Percentiles rank a stretch among this genome's conserved stretches.
phyloP scores from a whole-genome alignment of 345 rosid species.

The Linum usitatissimum region DNA sequence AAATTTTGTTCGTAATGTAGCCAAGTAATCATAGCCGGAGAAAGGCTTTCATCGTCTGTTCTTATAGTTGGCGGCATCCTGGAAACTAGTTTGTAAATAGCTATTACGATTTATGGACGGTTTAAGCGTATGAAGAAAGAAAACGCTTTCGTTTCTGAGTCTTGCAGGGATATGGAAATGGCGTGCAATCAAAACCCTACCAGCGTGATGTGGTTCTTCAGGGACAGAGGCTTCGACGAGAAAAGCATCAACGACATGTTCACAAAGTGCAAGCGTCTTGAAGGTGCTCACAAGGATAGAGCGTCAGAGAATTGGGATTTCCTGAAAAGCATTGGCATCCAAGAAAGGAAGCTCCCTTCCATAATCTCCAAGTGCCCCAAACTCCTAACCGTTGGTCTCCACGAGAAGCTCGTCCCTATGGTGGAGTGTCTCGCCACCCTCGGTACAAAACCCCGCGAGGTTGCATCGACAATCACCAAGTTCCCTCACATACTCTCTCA shows the following conservation, averaged over 20 bases:
- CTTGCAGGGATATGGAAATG: slow-evolving; percentile 36
- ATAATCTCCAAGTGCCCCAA: slow-evolving; percentile 63
- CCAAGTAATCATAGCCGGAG: neutral
- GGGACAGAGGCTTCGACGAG: slow-evolving; percentile 54
- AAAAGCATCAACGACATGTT: slow-evolving; percentile 44
- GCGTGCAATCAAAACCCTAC: slow-evolving; percentile 30
- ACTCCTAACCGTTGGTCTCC: slow-evolving; percentile 46
- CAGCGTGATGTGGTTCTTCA: slow-evolving; percentile 54
- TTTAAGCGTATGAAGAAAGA: neutral
- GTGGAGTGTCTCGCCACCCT: slow-evolving; percentile 49
- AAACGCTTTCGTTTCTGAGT: neutral
- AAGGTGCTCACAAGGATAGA: slow-evolving; percentile 35
- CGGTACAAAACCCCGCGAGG: slow-evolving; percentile 40
- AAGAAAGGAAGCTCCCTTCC: slow-evolving; percentile 56
- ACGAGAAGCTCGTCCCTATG: slow-evolving; percentile 62
- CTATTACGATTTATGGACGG: slow-evolving; percentile 9
- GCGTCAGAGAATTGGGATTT: slow-evolving; percentile 71
- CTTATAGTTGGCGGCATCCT: slow-evolving; percentile 3
- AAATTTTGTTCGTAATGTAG: neutral
- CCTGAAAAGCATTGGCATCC: slow-evolving; percentile 49
- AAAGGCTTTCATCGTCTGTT: neutral
- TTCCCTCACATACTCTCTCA: slow-evolving; percentile 70
- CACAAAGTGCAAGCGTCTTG: slow-evolving; percentile 56
- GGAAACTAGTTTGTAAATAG: neutral
- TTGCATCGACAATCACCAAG: slow-evolving; percentile 54